Percentiles rank a stretch among this genome's conserved stretches.
Evolutionary conservation across 345 rosid species (phyloP).

Genomic region (rapeseed (Brassica napus)): Da-Ae NC_063442.1:33675501-33676000

Average conservation of each 20-base stretch:
- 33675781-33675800: background rate
- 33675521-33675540: conserved; percentile 32
- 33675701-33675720: background rate
- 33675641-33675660: background rate
- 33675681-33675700: background rate
- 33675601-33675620: background rate
- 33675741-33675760: background rate
- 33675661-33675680: background rate
- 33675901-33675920: background rate
- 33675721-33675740: too few relatives aligned
- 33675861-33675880: background rate
- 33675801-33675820: background rate
- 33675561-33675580: background rate
- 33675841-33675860: background rate
- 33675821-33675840: background rate
- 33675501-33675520: conserved; percentile 36
- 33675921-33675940: background rate
- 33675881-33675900: conserved; percentile 4
- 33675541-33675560: background rate
- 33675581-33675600: background rate
- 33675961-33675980: too few relatives aligned
- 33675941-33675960: conserved; percentile 1
- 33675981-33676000: too few relatives aligned
- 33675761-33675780: background rate
- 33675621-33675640: background rate